Conservation (phyloP, 495 filamentous ascomycete genomes). For the Podospora didyma region DNA sequence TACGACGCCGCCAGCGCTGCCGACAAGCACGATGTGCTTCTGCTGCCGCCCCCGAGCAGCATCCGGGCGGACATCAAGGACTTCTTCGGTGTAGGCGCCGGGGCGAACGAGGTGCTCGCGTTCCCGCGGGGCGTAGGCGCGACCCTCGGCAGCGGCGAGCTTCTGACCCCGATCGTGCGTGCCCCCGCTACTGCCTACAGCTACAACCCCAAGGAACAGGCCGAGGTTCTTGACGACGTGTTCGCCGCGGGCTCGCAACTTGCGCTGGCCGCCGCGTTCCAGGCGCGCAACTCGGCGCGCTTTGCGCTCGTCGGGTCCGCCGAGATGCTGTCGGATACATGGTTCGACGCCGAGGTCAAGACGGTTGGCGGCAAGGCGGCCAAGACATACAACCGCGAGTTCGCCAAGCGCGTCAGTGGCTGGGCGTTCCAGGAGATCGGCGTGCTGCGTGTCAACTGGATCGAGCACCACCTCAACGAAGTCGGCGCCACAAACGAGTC, state of each 20-base stretch:
- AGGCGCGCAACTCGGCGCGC: constrained; percentile 89
- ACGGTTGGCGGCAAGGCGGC: constrained; percentile 47
- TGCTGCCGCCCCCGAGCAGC: constrained; percentile 61
- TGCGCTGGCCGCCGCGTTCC: constrained; percentile 73
- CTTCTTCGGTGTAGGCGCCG: constrained; percentile 67
- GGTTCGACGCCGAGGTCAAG: constrained; percentile 83
- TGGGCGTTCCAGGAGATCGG: constrained; percentile 96
- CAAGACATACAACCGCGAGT: constrained; percentile 74
- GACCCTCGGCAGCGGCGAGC: constrained; percentile 68
- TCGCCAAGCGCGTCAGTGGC: constrained; percentile 73
- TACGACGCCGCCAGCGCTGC: constrained; percentile 71
- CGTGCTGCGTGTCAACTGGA: constrained; percentile 77
- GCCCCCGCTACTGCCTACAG: constrained; percentile 82
- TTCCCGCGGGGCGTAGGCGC: constrained; percentile 78
- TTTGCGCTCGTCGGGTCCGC: constrained; percentile 81
- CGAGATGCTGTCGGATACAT: constrained; percentile 82
- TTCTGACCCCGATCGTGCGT: constrained; percentile 75
- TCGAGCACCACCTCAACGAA: constrained; percentile 74
- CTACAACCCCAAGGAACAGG: constrained; percentile 91
- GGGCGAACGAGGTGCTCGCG: constrained; percentile 53
- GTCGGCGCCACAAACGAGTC: constrained; percentile 45
- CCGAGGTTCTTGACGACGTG: constrained; percentile 64
- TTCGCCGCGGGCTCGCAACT: constrained; percentile 82
- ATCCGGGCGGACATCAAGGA: constrained; percentile 68
- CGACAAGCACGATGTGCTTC: constrained; percentile 84